Percentiles rank a stretch among this genome's conserved stretches.
These are phyloP conservation scores for Phyllostachys edulis DNA, from an alignment of 176 grass and related monocot genomes.

Conservation along the genomic window DNA sequence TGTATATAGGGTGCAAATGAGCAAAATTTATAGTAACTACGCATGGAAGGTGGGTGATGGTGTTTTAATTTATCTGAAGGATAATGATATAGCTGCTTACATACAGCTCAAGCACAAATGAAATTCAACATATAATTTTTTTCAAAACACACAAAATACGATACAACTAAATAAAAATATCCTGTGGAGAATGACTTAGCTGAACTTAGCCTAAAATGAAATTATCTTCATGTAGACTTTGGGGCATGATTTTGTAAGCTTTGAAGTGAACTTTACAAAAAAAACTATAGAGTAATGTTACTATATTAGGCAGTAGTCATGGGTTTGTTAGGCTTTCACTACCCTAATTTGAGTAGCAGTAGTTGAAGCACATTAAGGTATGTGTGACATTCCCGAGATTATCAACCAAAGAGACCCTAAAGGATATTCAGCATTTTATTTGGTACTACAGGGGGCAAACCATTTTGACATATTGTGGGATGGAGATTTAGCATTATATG, in stretches of 20 bases:
- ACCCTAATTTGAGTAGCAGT: not conserved
- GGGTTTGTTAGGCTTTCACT: not conserved
- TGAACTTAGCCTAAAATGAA: not conserved
- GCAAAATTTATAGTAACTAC: slow-evolving; percentile 6
- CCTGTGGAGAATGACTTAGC: not conserved
- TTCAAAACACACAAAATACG: not conserved
- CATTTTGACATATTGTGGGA: not conserved
- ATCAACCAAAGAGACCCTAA: slow-evolving; percentile 14
- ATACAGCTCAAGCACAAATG: not conserved
- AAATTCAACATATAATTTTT: slow-evolving; percentile 10
- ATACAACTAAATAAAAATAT: not conserved
- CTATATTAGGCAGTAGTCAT: not conserved
- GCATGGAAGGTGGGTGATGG: not conserved
- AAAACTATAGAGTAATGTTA: not conserved
- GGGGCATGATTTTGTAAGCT: not conserved
- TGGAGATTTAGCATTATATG: slow-evolving; percentile 21
- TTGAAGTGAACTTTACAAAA: not conserved
- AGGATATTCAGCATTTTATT: not conserved
- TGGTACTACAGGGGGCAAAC: not conserved
- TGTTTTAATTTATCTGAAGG: slow-evolving; percentile 16
- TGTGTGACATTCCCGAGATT: not conserved
- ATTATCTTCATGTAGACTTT: not conserved
- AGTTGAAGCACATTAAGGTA: not conserved
- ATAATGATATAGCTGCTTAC: not conserved
- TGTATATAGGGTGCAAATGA: slow-evolving; percentile 10